Base-by-base conservation (phyloP, 169 alveolate genomes). In the Eimeria zaria region DNA sequence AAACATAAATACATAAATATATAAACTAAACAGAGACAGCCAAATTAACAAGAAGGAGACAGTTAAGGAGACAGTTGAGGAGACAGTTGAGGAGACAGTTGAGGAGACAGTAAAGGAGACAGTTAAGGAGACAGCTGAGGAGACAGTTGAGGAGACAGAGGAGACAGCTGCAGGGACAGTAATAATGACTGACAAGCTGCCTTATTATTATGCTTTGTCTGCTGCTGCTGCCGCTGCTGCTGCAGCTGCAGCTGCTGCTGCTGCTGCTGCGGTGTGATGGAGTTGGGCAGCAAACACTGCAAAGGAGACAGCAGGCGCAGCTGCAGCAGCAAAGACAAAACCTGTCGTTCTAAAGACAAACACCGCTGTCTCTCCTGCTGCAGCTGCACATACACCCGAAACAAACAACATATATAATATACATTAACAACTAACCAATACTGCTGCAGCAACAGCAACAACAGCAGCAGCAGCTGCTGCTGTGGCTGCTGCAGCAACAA, bases 361-460 rank as follows among this genome's bases (percentile, higher is more conserved):
- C 20, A 16, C 39, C 64, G 14, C 62, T 78, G 60, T 36, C 48
- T 36, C 24, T 78, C 89, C 14, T 44, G 89, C 64, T 78, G 89
- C 89, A 78, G 89, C 89, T 78, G 89, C 36, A 53, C 44, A 39
- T 8, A 44, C 89, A 78, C 60, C 64, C 60, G 41, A 78, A 11
- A 78, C 89, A 39, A 12, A 41, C 44, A 67, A 67, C n/a, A 27
- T 20, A 7, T 67, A 30, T 67, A 7, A 27, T 20, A 30, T 6
- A 67, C 44, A 30, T 7, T 9, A 30, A 18, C 39, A 11, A 11
- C 6, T 7, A 67, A 30, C 33, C 7, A 7, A 7, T 67, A 20
- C 78, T 67, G 30, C 78, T 67, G 76, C 58, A 51, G 58, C 58
- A 51, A 12, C 58, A 51, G 58, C 58, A 51, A 51, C 58, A 64